These are phyloP conservation scores for Penicillium bovifimosum DNA, from an alignment of 495 filamentous ascomycete species.

Conservation along the genomic window DNA sequence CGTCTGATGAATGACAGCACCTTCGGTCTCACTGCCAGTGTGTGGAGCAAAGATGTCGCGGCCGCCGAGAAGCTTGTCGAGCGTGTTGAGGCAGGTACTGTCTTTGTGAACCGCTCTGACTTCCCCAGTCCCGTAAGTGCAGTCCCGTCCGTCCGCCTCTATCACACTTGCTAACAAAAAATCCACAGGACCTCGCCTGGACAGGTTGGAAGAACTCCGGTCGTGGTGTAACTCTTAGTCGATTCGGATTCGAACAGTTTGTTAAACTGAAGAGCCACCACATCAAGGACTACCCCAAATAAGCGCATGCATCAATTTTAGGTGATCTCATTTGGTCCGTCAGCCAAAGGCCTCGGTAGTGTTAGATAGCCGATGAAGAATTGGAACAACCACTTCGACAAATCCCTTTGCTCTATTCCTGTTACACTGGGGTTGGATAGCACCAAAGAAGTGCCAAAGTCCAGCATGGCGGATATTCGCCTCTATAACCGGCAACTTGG, in stretches of 20 bases:
- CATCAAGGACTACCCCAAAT: slow-evolving; percentile 58
- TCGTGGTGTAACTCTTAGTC: slow-evolving; percentile 79
- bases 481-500: too few species aligned
- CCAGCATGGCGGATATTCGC: too few species aligned
- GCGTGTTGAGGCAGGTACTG: slow-evolving; percentile 84
- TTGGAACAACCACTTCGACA: too few species aligned
- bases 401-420: too few species aligned
- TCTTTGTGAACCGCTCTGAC: slow-evolving; percentile 89
- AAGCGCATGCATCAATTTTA: background rate
- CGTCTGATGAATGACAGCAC: slow-evolving; percentile 84
- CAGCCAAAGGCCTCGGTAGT: background rate
- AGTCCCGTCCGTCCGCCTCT: background rate
- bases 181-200: slow-evolving; percentile 84
- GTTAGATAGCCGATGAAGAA: background rate
- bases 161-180: slow-evolving; percentile 2
- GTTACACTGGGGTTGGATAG: too few species aligned
- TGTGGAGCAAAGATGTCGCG: slow-evolving; percentile 85
- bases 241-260: slow-evolving; percentile 89
- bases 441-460: too few species aligned
- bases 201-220: slow-evolving; percentile 95
- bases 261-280: slow-evolving; percentile 91
- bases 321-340: background rate
- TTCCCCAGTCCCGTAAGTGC: slow-evolving; percentile 77
- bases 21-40: slow-evolving; percentile 85
- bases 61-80: slow-evolving; percentile 70